phyloP scores from a whole-genome alignment of 2,329 filamentous ascomycete genomes.

The Neopestalotiopsis sp. region DNA sequence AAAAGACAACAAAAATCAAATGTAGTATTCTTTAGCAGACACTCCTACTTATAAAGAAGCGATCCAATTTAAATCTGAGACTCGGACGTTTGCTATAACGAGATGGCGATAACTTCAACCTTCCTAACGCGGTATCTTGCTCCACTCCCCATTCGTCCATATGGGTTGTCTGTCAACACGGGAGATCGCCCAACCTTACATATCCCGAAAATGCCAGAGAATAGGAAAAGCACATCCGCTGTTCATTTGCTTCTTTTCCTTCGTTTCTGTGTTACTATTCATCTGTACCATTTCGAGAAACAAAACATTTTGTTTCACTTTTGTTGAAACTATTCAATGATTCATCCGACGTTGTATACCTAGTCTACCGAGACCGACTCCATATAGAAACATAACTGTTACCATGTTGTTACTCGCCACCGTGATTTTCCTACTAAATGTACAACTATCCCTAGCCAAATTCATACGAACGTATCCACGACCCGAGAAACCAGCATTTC shows the following conservation, averaged over 20 bases:
- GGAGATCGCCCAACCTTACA: background rate
- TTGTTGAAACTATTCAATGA: background rate
- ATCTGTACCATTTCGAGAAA: too few species aligned
- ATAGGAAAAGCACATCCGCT: background rate
- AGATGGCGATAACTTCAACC: slow-evolving; percentile 17
- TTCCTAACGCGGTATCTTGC: slow-evolving; percentile 13
- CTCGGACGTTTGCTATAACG: slow-evolving; percentile 5
- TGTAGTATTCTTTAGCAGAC: too few species aligned
- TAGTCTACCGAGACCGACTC: background rate
- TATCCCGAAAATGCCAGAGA: background rate
- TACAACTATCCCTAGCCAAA: background rate
- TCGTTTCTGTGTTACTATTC: background rate
- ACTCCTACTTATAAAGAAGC: background rate
- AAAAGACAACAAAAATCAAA: too few species aligned
- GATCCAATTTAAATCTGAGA: background rate
- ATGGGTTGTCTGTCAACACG: background rate
- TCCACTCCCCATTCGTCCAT: background rate
- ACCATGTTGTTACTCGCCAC: background rate
- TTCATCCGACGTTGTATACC: background rate
- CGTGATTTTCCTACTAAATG: background rate
- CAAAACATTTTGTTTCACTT: background rate
- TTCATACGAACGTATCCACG: background rate
- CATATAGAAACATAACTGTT: too few species aligned
- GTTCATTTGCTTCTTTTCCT: background rate
- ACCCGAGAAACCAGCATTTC: background rate